Evolutionary conservation across 169 alveolate genomes (phyloP).

Genomic region (Plasmodium reichenowi): DNA sequence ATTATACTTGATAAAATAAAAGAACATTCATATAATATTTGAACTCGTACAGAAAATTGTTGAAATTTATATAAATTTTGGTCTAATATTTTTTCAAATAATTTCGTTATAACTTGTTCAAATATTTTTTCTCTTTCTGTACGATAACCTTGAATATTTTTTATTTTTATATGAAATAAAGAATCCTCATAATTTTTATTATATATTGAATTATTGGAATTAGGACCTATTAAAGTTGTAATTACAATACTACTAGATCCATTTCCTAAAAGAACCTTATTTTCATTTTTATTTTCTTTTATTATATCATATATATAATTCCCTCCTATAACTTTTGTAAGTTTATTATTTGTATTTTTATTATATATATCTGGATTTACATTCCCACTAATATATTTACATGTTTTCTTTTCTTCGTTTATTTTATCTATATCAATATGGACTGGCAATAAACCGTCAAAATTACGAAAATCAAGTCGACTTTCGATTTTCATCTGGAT

Average conservation of each 20-base stretch:
- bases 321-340: conserved; percentile 51
- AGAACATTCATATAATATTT: conserved; percentile 38
- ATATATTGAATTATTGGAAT: conserved; percentile 15
- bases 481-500: conserved; percentile 12
- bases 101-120: conserved; percentile 35
- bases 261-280: conserved; percentile 25
- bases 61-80: conserved; percentile 38
- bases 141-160: conserved; percentile 54
- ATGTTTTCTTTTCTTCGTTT: conserved; percentile 52
- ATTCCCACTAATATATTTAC: conserved; percentile 58
- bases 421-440: conserved; percentile 63
- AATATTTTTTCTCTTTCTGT: conserved; percentile 36
- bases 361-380: conserved; percentile 22
- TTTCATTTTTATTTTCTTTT: neutral
- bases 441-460: conserved; percentile 42
- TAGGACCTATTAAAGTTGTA: conserved; percentile 43
- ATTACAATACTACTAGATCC: conserved; percentile 48
- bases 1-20: conserved; percentile 44
- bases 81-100: conserved; percentile 40
- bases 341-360: conserved; percentile 41
- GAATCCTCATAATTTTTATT: conserved; percentile 25
- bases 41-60: conserved; percentile 21
- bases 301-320: conserved; percentile 15
- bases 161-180: conserved; percentile 28
- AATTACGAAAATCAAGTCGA: conserved; percentile 43